phyloP scores from a whole-genome alignment of 257 asterid species.

The Salvia rosmarinus region DNA sequence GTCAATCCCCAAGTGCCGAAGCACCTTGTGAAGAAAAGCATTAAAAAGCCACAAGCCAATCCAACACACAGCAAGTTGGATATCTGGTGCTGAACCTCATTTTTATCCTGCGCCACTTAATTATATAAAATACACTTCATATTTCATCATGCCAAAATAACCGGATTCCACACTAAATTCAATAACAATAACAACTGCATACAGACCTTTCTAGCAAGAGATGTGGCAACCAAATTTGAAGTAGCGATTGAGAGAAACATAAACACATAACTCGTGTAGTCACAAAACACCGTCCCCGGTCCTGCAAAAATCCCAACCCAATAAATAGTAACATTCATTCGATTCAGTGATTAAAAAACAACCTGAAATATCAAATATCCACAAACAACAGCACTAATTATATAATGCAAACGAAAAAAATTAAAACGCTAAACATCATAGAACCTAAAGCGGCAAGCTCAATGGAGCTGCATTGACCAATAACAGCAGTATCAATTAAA shows the following conservation, averaged over 20 bases:
- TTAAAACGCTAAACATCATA: neutral
- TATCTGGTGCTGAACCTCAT: conserved; percentile 90
- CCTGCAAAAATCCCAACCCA: conserved; percentile 56
- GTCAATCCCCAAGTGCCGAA: conserved; percentile 76
- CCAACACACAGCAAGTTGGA: conserved; percentile 85
- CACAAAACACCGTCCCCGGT: conserved; percentile 92
- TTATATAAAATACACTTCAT: conserved; percentile 3
- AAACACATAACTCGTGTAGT: conserved; percentile 76
- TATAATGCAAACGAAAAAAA: neutral
- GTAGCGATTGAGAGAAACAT: conserved; percentile 98
- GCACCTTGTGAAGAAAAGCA: conserved; percentile 75
- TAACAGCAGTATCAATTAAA: conserved; percentile 89
- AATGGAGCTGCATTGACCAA: conserved; percentile 90
- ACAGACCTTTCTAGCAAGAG: conserved; percentile 82
- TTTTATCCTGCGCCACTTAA: conserved; percentile 64
- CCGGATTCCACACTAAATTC: neutral
- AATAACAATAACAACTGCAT: neutral
- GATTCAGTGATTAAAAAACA: neutral
- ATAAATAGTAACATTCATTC: neutral
- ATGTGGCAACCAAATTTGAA: conserved; percentile 91
- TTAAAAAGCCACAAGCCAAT: conserved; percentile 68
- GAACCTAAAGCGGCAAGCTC: conserved; percentile 96
- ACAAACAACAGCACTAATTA: neutral
- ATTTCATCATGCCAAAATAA: neutral
- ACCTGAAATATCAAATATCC: neutral